Conservation (phyloP, 768 basidiomycete species). For the Ramaria sp. region DNA sequence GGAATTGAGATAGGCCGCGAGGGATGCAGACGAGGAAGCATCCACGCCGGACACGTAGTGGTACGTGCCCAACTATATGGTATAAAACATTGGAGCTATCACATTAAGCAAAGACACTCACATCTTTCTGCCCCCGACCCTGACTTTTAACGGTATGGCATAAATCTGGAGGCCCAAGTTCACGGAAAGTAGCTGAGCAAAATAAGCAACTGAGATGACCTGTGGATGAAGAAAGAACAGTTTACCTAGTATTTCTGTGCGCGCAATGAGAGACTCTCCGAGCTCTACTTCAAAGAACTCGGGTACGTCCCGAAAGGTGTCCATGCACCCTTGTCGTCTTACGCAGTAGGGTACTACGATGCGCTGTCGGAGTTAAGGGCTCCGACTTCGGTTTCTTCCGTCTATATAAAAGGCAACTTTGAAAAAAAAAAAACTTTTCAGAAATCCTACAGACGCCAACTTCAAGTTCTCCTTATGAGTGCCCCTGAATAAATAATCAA, state of each 20-base stretch:
- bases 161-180: slow-evolving; percentile 94
- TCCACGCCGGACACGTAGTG: slow-evolving; percentile 99
- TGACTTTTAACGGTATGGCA: slow-evolving; percentile 93
- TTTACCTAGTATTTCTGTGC: slow-evolving; percentile 88
- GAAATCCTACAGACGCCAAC: too few relatives aligned
- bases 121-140: slow-evolving; percentile 80
- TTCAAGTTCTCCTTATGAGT: too few relatives aligned
- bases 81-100: neutral
- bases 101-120: slow-evolving; percentile 27
- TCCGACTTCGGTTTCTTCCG: too few relatives aligned
- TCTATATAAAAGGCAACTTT: too few relatives aligned
- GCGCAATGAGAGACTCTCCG: slow-evolving; percentile 77
- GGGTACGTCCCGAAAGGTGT: slow-evolving; percentile 61
- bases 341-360: too few relatives aligned
- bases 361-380: too few relatives aligned
- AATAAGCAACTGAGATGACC: slow-evolving; percentile 13
- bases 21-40: slow-evolving; percentile 92
- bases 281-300: slow-evolving; percentile 97
- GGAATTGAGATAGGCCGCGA: slow-evolving; percentile 98
- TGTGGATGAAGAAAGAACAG: slow-evolving; percentile 14
- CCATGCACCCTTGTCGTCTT: slow-evolving; percentile 4
- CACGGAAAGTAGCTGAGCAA: slow-evolving; percentile 76
- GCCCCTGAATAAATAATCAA: too few relatives aligned
- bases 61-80: slow-evolving; percentile 76
- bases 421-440: too few relatives aligned